These are phyloP conservation scores for Tulasnella sp. DNA, from an alignment of 768 basidiomycete species.

Conservation along the genomic window DNA sequence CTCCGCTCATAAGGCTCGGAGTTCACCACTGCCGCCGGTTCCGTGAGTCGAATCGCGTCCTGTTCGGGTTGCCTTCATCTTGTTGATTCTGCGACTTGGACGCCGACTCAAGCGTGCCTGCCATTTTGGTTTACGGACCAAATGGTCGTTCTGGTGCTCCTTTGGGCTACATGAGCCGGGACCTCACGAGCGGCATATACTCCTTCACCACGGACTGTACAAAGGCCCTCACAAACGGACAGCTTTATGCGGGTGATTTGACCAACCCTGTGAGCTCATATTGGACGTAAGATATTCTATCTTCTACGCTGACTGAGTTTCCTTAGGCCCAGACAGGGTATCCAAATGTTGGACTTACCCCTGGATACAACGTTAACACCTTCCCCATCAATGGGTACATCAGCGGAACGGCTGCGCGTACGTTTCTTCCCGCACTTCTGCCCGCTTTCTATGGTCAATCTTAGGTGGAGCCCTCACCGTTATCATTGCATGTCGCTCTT, in stretches of 20 bases:
- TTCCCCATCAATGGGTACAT: neutral
- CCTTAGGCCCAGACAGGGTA: neutral
- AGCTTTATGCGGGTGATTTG: neutral
- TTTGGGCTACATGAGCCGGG: neutral
- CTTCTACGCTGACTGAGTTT: neutral
- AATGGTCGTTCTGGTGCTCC: neutral
- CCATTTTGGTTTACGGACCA: neutral
- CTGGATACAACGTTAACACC: too few species aligned
- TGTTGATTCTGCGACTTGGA: neutral
- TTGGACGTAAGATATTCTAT: neutral
- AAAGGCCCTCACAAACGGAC: neutral
- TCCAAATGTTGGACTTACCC: neutral
- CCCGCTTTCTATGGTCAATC: neutral
- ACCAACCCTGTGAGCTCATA: neutral
- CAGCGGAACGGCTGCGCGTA: neutral
- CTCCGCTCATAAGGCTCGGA: too few species aligned
- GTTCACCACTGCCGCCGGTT: neutral
- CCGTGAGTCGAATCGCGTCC: too few species aligned
- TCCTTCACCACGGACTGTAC: neutral
- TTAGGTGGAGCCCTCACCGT: too few species aligned
- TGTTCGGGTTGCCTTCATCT: neutral
- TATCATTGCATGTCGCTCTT: neutral
- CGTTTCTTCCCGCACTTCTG: neutral
- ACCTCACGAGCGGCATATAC: neutral
- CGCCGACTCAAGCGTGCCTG: neutral